Evolutionary conservation across 805 yeast species (phyloP).

Genomic region (Yamadazyma olivae): DNA sequence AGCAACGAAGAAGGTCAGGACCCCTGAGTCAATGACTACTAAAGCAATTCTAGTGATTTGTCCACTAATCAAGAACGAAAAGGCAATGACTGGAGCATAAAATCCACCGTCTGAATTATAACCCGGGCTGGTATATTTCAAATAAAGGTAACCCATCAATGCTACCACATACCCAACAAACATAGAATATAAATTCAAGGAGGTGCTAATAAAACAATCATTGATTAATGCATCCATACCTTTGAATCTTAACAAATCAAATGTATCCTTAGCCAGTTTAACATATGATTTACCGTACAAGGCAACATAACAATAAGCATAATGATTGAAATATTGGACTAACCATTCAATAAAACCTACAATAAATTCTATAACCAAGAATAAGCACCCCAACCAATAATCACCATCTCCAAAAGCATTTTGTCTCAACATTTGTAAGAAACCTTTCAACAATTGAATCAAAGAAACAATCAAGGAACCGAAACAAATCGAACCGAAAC

Average conservation of each 20-base stretch:
- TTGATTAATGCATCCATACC: conserved; percentile 84
- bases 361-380: conserved; percentile 54
- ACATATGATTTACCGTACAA: conserved; percentile 80
- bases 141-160: conserved; percentile 60
- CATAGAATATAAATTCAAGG: conserved; percentile 71
- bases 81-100: conserved; percentile 73
- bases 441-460: conserved; percentile 62
- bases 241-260: conserved; percentile 70
- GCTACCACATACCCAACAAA: conserved; percentile 65
- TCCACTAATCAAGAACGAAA: conserved; percentile 66
- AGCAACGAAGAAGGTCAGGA: conserved; percentile 80
- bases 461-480: conserved; percentile 75
- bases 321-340: conserved; percentile 82
- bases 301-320: conserved; percentile 84
- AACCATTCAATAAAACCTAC: conserved; percentile 73
- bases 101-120: conserved; percentile 59
- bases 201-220: conserved; percentile 77
- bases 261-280: conserved; percentile 76
- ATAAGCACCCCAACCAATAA: conserved; percentile 49
- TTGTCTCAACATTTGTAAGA: conserved; percentile 50
- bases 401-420: conserved; percentile 52
- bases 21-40: conserved; percentile 76
- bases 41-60: conserved; percentile 74
- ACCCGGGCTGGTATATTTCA: conserved; percentile 63
- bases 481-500: conserved; percentile 87